These are phyloP conservation scores for Vitis riparia DNA, from an alignment of 164 flowering plant species.

Conservation along the genomic window DNA sequence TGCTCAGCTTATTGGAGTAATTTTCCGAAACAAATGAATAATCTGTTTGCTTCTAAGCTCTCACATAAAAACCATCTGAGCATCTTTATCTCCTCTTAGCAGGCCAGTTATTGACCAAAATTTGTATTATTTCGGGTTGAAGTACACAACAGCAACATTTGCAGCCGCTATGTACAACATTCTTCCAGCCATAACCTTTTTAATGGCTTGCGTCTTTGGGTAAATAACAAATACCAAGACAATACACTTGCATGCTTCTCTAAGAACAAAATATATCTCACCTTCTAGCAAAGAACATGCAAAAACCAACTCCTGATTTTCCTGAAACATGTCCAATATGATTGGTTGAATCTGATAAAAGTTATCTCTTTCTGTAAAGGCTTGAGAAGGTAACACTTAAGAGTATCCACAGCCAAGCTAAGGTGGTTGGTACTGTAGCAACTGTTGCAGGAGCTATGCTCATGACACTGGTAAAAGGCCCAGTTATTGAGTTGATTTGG, in stretches of 20 bases:
- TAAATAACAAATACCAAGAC: conserved; percentile 7
- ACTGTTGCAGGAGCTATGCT: conserved; percentile 73
- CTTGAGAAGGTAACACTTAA: conserved; percentile 55
- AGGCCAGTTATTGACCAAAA: conserved; percentile 86
- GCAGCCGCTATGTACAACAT: conserved; percentile 68
- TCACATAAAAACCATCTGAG: neutral
- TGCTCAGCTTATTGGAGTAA: conserved; percentile 67
- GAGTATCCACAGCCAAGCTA: conserved; percentile 48
- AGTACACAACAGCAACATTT: conserved; percentile 75
- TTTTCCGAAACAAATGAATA: neutral
- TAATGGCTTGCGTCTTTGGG: conserved; percentile 64
- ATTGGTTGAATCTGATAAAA: neutral
- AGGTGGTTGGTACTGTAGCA: conserved; percentile 53
- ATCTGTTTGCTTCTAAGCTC: neutral
- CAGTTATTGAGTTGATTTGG: conserved; percentile 39
- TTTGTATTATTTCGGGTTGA: conserved; percentile 68
- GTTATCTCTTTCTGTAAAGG: conserved; percentile 18
- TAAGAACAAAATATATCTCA: no score
- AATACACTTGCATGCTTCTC: neutral
- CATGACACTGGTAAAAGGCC: conserved; percentile 64
- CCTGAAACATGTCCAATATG: neutral
- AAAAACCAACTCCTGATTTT: neutral
- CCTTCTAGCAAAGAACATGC: neutral
- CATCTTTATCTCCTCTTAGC: conserved; percentile 1
- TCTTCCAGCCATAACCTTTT: conserved; percentile 72